phyloP scores from a whole-genome alignment of 2,329 filamentous ascomycete species.

The Zymoseptoria ardabiliae region DNA sequence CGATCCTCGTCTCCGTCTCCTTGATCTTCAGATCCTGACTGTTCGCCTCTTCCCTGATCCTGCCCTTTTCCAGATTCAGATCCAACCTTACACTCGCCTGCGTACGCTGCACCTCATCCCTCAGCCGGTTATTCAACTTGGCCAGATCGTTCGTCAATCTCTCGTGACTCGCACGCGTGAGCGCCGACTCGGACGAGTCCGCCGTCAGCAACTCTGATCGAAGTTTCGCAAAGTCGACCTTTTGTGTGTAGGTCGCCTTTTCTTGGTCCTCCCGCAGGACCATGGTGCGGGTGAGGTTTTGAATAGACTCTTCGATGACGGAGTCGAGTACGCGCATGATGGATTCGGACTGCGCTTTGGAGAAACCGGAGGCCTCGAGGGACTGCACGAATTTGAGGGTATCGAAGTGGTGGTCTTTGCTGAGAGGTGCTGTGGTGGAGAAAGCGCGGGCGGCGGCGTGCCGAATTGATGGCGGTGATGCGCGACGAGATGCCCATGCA shows the following conservation, averaged over 20 bases:
- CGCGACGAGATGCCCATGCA: slow-evolving; percentile 12
- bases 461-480: slow-evolving; percentile 1
- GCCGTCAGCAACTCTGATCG: slow-evolving; percentile 87
- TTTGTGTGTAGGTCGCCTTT: slow-evolving; percentile 70
- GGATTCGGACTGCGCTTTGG: slow-evolving; percentile 88
- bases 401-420: slow-evolving; percentile 90
- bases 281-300: slow-evolving; percentile 96
- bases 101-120: slow-evolving; percentile 90
- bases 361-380: slow-evolving; percentile 84
- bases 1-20: slow-evolving; percentile 96
- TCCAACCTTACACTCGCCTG: slow-evolving; percentile 89
- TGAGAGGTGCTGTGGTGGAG: slow-evolving; percentile 55
- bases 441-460: slow-evolving; percentile 40
- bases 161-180: slow-evolving; percentile 85
- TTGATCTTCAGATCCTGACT: slow-evolving; percentile 96
- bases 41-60: slow-evolving; percentile 92
- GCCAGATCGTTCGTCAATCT: slow-evolving; percentile 88
- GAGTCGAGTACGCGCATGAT: slow-evolving; percentile 98
- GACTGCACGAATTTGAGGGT: slow-evolving; percentile 94
- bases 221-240: slow-evolving; percentile 96
- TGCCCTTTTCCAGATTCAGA: slow-evolving; percentile 90
- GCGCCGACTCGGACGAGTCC: slow-evolving; percentile 81
- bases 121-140: slow-evolving; percentile 79
- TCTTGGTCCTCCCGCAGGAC: slow-evolving; percentile 89
- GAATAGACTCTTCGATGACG: slow-evolving; percentile 95